Conservation (phyloP, 148 eudicot genomes). For the Euryodendron excelsum region DNA sequence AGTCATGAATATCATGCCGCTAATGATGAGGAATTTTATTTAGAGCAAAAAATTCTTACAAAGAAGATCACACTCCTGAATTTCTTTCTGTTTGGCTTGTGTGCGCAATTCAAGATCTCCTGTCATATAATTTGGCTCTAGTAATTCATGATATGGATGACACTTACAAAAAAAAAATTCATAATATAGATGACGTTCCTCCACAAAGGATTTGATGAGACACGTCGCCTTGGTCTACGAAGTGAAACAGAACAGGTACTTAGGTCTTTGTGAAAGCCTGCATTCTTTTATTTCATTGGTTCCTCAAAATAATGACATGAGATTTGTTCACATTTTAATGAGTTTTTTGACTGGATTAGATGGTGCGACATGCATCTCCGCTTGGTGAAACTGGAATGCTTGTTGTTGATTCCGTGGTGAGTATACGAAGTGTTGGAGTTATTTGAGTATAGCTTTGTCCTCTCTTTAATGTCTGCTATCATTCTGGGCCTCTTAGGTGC, state of each 20-base stretch:
- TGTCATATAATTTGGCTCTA: constrained; percentile 5
- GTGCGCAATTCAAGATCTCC: not conserved
- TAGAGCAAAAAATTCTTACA: not conserved
- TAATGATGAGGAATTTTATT: not conserved
- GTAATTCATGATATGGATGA: constrained; percentile 46
- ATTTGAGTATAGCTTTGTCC: not conserved
- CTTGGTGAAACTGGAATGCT: constrained; percentile 97
- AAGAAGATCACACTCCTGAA: not conserved
- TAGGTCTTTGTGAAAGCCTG: constrained; percentile 5
- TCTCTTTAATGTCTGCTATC: not conserved
- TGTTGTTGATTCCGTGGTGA: constrained; percentile 93
- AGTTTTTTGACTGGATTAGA: constrained; percentile 42
- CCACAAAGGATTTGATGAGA: constrained; percentile 98
- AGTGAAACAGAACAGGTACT: constrained; percentile 83
- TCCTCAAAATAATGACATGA: not conserved
- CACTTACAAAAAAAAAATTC: too few relatives aligned
- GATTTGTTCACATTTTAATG: not conserved
- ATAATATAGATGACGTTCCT: constrained; percentile 73
- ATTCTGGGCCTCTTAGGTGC: constrained; percentile 59
- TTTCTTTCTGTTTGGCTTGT: not conserved
- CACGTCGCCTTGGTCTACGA: constrained; percentile 87
- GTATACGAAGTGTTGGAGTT: constrained; percentile 21
- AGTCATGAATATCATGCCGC: not conserved
- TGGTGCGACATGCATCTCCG: constrained; percentile 85
- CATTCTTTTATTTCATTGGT: constrained; percentile 10